These are phyloP conservation scores for Volvox reticuliferus DNA, from an alignment of 139 green algal genomes.

Conservation along the genomic window DNA sequence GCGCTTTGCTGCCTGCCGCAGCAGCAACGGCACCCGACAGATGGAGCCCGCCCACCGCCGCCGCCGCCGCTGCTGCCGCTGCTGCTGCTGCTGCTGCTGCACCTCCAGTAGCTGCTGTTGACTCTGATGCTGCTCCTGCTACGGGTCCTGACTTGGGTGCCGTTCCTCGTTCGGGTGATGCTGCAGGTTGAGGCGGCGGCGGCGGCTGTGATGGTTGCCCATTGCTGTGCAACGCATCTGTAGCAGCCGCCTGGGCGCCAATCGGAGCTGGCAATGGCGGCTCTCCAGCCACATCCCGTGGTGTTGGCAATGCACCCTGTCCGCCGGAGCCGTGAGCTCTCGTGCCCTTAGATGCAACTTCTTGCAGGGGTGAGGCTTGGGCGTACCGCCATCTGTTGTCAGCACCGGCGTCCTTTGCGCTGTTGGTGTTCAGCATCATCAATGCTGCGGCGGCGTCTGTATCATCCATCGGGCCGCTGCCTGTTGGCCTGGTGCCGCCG, in stretches of 20 bases:
- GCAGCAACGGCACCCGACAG: no score
- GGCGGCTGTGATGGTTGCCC: no score
- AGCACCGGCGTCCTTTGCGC: background rate
- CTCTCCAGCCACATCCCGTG: background rate
- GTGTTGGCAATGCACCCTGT: background rate
- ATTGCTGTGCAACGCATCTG: background rate
- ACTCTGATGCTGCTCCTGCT: background rate
- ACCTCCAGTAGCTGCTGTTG: background rate
- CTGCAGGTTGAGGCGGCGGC: background rate
- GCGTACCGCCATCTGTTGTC: no score
- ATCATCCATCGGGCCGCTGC: background rate
- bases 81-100: background rate
- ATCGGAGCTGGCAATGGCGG: background rate
- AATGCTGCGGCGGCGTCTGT: background rate
- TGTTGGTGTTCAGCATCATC: conserved; percentile 7
- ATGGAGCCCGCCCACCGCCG: no score
- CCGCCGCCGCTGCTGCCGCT: background rate
- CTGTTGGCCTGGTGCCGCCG: background rate
- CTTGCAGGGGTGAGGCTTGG: background rate
- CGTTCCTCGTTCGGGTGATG: background rate
- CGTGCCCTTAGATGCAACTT: background rate
- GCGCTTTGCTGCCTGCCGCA: no score
- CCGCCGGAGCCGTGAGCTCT: background rate
- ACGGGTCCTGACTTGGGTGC: background rate
- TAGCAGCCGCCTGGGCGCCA: background rate